Evolutionary conservation across 1,139 yeast genomes (phyloP), one percentile per base, ranked within the genome.

Genomic region (Sugiyamaella xylanicola): DNA sequence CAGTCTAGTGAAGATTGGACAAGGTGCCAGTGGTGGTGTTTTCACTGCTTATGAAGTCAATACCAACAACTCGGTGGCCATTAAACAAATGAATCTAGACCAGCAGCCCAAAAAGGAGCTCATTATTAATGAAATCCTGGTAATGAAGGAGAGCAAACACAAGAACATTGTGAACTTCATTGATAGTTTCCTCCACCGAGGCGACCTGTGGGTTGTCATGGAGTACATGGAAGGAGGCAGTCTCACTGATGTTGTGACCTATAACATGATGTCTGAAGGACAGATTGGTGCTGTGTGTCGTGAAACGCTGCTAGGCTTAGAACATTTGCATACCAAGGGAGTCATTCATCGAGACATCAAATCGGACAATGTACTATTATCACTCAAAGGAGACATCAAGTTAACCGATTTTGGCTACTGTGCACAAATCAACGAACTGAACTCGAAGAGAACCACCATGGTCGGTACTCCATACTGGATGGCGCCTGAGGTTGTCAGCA

Each of bases 401-500:
- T 79, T 93, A 72, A 93, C 79, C 2, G 79, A 76, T 60, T 76
- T 76, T 61, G 95, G 95, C 0, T 87, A 92, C 74, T 93, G 99
- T 76, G 99, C 99, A 0, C 97, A 92, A 71, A 87, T 93, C 64
- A 92, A 87, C 63, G 98, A 92, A 67, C 77, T 82, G 51, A 86
- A 88, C 58, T 74, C 86, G 60, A 92, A 92, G 73, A 83, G 99
- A 72, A 91, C 96, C 5, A 93, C 99, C 2, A 89, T 93, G 96
- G 99, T 93, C 17, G 99, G 99, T n/a, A 93, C 99, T 0, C 99
- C 99, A 3, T 93, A 93, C 71, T 93, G 99, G 99, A 93, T 93
- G 99, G 99, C 99, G 0, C 99, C 99, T 1, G 99, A 93, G 72
- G 97, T 93, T 56, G 97, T 93, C 19, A 84, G 91, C 8, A 79